Conservation (phyloP, 2,329 filamentous ascomycete genomes). For the Diaporthe amygdali region DNA sequence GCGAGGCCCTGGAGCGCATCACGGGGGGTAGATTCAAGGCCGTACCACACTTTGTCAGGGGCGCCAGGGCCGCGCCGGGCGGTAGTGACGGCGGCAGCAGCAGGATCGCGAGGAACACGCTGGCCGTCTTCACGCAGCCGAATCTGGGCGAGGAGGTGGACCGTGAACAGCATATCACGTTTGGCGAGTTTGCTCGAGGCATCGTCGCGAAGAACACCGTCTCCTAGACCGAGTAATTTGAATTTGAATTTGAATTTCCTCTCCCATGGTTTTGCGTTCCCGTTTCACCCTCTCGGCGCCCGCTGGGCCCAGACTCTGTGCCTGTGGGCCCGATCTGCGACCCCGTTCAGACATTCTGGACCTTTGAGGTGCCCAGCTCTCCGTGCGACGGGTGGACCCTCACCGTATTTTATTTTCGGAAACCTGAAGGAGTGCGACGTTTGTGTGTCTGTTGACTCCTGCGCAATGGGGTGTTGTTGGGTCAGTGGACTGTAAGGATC, state of each 20-base stretch:
- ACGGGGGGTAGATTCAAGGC: slow-evolving; percentile 91
- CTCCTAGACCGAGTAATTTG: slow-evolving; percentile 30
- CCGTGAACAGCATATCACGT: slow-evolving; percentile 67
- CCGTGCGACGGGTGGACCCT: not conserved
- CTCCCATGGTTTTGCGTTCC: not conserved
- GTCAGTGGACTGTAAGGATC: not conserved
- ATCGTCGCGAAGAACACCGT: slow-evolving; percentile 67
- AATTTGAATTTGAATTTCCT: not conserved
- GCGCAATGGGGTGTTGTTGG: not conserved
- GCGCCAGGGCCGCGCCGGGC: slow-evolving; percentile 63
- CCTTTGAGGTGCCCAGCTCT: not conserved
- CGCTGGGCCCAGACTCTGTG: slow-evolving; percentile 4
- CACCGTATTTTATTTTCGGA: slow-evolving; percentile 13
- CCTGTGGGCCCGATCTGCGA: slow-evolving; percentile 2
- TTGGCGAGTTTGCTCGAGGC: slow-evolving; percentile 75
- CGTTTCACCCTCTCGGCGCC: not conserved
- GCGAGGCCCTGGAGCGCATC: slow-evolving; percentile 88
- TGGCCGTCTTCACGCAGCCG: slow-evolving; percentile 97
- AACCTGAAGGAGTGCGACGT: not conserved
- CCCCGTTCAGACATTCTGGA: not conserved
- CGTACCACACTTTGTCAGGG: slow-evolving; percentile 93
- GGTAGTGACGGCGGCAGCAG: slow-evolving; percentile 36
- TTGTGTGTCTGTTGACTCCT: not conserved
- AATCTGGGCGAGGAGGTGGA: slow-evolving; percentile 85
- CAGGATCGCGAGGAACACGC: slow-evolving; percentile 78